Percentiles rank a stretch among this genome's conserved stretches.
phyloP scores from a whole-genome alignment of 257 asterid species.

The Cruciata laevipes region DNA sequence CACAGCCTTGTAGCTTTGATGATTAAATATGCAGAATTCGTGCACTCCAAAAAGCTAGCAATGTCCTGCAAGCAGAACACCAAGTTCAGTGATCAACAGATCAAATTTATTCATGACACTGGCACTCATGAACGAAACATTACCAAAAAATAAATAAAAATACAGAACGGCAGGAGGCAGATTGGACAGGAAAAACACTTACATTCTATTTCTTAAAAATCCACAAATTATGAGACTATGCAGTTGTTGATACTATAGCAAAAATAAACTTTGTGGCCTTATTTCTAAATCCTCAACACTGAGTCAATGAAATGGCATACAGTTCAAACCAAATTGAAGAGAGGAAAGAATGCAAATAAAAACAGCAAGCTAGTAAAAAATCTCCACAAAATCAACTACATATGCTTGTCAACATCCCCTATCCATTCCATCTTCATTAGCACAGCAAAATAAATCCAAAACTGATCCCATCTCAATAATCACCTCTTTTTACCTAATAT shows the following conservation, averaged over 20 bases:
- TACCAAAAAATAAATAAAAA: background rate
- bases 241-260: background rate
- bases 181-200: background rate
- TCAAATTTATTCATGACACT: background rate
- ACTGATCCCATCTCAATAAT: background rate
- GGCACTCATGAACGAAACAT: background rate
- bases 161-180: background rate
- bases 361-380: background rate
- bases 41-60: conserved; percentile 1
- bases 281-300: background rate
- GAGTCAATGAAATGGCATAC: background rate
- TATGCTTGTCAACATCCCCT: conserved; percentile 1
- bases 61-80: conserved; percentile 9
- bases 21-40: background rate
- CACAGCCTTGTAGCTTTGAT: background rate
- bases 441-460: background rate
- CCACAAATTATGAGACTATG: background rate
- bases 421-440: background rate
- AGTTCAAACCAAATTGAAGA: background rate
- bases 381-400: background rate
- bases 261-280: background rate
- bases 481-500: background rate
- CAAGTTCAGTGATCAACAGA: background rate
- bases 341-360: background rate
- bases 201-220: background rate